These are phyloP conservation scores for Alternaria incomplexa DNA, from an alignment of 2,329 filamentous ascomycete species.

Conservation along the genomic window DNA sequence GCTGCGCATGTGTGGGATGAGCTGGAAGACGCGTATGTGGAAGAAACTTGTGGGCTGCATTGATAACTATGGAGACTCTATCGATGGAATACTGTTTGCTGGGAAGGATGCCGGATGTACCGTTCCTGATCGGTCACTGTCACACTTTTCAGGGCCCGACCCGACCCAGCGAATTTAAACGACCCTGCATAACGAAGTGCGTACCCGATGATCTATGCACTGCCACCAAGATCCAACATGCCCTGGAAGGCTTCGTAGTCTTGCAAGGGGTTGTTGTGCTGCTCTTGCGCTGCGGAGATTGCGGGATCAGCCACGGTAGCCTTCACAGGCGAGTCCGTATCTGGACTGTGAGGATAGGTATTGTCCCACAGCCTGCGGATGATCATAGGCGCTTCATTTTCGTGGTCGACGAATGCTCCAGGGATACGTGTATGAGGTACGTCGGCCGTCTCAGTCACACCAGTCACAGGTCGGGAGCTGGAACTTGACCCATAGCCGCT, in stretches of 20 bases:
- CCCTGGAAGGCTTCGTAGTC: background rate
- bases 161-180: background rate
- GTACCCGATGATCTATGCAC: background rate
- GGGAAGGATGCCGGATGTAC: conserved; percentile 3
- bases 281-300: background rate
- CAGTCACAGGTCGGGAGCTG: conserved; percentile 1
- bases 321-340: background rate
- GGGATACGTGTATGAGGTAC: background rate
- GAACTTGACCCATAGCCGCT: conserved; percentile 29
- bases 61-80: conserved; percentile 2
- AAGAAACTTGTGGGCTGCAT: background rate
- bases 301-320: background rate
- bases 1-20: background rate
- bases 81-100: background rate
- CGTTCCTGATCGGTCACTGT: conserved; percentile 1
- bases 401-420: background rate
- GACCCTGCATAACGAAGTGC: background rate
- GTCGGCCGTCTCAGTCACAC: background rate
- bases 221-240: background rate
- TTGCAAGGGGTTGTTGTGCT: background rate
- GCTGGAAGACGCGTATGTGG: background rate
- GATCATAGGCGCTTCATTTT: background rate
- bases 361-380: background rate
- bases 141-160: background rate
- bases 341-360: background rate